Base-by-base conservation (phyloP, 2,329 filamentous ascomycete species). In the Neurospora sp. region DNA sequence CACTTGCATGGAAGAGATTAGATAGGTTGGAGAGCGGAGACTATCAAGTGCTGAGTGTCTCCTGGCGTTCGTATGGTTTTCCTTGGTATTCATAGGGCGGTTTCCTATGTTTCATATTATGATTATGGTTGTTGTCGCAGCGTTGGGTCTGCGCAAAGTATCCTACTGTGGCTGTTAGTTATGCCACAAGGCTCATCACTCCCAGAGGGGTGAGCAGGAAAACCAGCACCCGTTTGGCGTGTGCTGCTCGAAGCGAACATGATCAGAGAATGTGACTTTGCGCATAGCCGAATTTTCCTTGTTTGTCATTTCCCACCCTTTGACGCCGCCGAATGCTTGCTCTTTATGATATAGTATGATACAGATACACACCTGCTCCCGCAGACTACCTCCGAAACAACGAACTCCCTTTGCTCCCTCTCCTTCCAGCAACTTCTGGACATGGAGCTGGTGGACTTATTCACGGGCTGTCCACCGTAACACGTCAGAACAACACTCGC, bases 11-110 rank as follows among this genome's bases (percentile, higher is more conserved):
- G 52, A 36, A 36, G 15, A 33, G 28, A 62, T 62, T 17, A 62
- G 28, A 17, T 33, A 62, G 52, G 23, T 8, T 62, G 52, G 52
- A 62, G 69, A 70, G 67, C 40, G 74, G 74, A 73, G 73, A 73
- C 73, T 70, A 82, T 86, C 85, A 87, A 87, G 85, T 82, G 85
- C 85, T 87, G 85, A 86, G 80, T 75, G 83, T 84, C 83, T 84
- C 83, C 80, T 69, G 79, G 72, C 71, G 72, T 74, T 75, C 75
- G 76, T 79, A 77, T 72, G 71, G 66, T 66, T 57, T 57, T 62
- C 28, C 52, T 6, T 33, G 6, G 23, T 68, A 70, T 65, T 70
- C 39, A 69, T 65, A 66, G 37, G 69, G 69, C 67, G 23, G 52
- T 72, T 73, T 70, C 69, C 71, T 72, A 66, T 71, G 73, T 74